Base-by-base conservation (phyloP, 495 filamentous ascomycete genomes). In the Neurospora sp. region DNA sequence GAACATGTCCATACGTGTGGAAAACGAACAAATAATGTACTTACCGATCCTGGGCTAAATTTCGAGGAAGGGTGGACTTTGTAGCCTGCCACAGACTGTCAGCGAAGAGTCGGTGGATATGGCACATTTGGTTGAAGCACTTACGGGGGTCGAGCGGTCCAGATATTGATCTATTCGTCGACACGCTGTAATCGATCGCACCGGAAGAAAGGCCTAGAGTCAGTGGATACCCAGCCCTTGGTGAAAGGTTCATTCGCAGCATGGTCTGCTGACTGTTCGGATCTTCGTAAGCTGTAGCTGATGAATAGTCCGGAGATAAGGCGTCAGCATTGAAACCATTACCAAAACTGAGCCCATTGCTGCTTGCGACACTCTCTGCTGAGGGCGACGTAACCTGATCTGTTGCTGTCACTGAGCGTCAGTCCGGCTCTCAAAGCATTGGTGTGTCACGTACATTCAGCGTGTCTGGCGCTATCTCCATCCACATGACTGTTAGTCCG, bases 31-130 rank as follows among this genome's bases (percentile, higher is more conserved):
- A 20, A 14, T 27, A 40, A 40, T 18, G 37, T 37, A 73, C 80
- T 75, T 72, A 85, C 85, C 74, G 80, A 78, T 5, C 85, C 85
- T 7, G 83, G 82, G 18, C 76, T 75, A 69, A 86, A 86, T 48
- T 74, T 83, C 8, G 46, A 62, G 3, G 85, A 86, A 38, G 73
- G 77, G 62, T 86, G 78, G 42, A 86, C 81, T 18, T 77, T 75
- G 39, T 81, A 86, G 27, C 81, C 84, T 86, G 31, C 72, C 54
- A 16, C 42, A 7, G 8, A 42, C 10, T 40, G 38, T 73, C 44
- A 71, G 74, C 74, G 16, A 39, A n/a, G 5, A 27, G n/a, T n/a
- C 5, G 66, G 41, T 18, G 23, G 7, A 23, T 48, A 9, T 66
- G 27, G 48, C 48, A 35, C 41, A 46, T 23, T 35, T 46, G 31